phyloP scores from a whole-genome alignment of 1,284 basidiomycete genomes.

The Austroboletus rostrupii region DNA sequence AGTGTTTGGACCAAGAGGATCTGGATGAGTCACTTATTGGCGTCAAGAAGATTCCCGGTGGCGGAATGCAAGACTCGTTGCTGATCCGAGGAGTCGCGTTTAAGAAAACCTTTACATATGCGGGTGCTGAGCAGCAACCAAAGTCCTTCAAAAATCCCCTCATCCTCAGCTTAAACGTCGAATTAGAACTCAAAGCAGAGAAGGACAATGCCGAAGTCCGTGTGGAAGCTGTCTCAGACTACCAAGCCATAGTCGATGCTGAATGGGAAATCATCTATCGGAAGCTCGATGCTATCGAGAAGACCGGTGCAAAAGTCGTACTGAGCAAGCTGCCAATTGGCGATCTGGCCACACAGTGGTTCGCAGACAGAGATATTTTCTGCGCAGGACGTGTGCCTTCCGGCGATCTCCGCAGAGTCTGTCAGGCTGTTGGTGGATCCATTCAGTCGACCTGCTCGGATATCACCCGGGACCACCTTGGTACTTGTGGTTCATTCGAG shows the following conservation, averaged over 20 bases:
- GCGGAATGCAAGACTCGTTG: slow-evolving; percentile 95
- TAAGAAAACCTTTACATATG: slow-evolving; percentile 99
- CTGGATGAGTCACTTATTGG: slow-evolving; percentile 96
- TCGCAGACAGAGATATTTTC: slow-evolving; percentile 98
- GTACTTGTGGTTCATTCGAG: slow-evolving; percentile 88
- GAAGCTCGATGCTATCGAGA: slow-evolving; percentile 94
- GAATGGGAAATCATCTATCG: slow-evolving; percentile 99
- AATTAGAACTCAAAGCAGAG: slow-evolving; percentile 98
- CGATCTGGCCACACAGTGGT: slow-evolving; percentile 98
- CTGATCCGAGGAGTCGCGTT: slow-evolving; percentile 91
- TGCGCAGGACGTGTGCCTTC: slow-evolving; percentile 94
- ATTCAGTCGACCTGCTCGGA: slow-evolving; percentile 96
- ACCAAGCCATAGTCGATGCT: slow-evolving; percentile 98
- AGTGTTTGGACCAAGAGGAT: slow-evolving; percentile 88
- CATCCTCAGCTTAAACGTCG: slow-evolving; percentile 94
- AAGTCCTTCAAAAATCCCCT: slow-evolving; percentile 89
- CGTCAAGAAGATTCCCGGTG: slow-evolving; percentile 98
- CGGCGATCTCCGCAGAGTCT: slow-evolving; percentile 90
- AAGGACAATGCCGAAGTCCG: slow-evolving; percentile 99
- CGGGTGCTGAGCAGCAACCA: slow-evolving; percentile 98
- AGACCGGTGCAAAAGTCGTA: slow-evolving; percentile 96
- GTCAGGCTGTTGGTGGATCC: slow-evolving; percentile 93
- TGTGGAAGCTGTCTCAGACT: slow-evolving; percentile 94
- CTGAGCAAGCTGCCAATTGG: slow-evolving; percentile 98
- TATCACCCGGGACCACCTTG: slow-evolving; percentile 86